These are phyloP conservation scores for Yarrowia yakushimensis DNA, from an alignment of 805 yeast genomes.

Conservation along the genomic window DNA sequence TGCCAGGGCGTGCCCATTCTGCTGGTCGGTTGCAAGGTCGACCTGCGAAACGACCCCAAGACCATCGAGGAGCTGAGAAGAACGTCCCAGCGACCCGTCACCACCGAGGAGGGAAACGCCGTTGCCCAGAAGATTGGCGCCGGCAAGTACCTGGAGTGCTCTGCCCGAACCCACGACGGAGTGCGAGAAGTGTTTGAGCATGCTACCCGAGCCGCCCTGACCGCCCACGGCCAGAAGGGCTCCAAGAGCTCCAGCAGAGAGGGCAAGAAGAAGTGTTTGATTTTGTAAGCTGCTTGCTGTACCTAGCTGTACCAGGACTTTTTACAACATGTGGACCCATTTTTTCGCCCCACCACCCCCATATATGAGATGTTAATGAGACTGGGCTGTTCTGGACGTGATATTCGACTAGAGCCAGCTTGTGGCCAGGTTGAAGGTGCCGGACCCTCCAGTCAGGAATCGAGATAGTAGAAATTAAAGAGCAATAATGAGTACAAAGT, in stretches of 20 bases:
- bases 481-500: conserved; percentile 7
- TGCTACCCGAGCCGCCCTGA: conserved; percentile 86
- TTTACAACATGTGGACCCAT: not conserved
- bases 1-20: conserved; percentile 93
- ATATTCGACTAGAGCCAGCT: not conserved
- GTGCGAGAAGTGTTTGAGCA: conserved; percentile 90
- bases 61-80: conserved; percentile 72
- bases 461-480: conserved; percentile 22
- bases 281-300: conserved; percentile 46
- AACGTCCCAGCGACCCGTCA: conserved; percentile 75
- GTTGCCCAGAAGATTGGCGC: conserved; percentile 91
- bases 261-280: conserved; percentile 61
- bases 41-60: conserved; percentile 76
- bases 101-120: conserved; percentile 76
- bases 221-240: conserved; percentile 44
- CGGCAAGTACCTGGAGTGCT: conserved; percentile 80
- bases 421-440: not conserved
- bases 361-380: conserved; percentile 8
- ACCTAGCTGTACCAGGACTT: conserved; percentile 1
- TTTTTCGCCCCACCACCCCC: not conserved
- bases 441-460: conserved; percentile 4
- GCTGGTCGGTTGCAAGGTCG: conserved; percentile 87
- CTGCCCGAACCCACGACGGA: conserved; percentile 87
- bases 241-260: conserved; percentile 34
- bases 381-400: not conserved